Evolutionary conservation across 1,284 basidiomycete species (phyloP), one percentile per base, ranked within the genome.

Genomic region (Pyrrhoderma lamaoense): DNA sequence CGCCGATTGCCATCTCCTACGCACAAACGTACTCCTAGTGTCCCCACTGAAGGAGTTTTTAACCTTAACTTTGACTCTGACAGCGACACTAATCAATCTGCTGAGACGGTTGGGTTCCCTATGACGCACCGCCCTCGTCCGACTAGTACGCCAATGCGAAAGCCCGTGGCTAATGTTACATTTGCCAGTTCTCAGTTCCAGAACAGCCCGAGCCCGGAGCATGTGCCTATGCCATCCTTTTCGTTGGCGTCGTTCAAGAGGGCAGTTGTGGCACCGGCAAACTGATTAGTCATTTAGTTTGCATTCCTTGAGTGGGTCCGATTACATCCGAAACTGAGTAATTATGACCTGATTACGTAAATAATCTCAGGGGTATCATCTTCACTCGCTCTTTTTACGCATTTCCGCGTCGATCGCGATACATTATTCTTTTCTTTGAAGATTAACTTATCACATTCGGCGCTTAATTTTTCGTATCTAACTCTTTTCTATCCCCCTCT

Each of bases 401-500:
- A 11, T 40, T 56, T 49, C 45, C 54, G 54, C 51, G 54, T 56
- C 54, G 54, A 56, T 16, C 54, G 54, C 54, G 54, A 56, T 56
- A 52, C 49, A 55, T 51, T 49, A 40, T 56, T 47, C 45, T 52
- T 52, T 47, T 16, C 35, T 44, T 52, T 52, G 36, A 49, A 49
- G 54, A 52, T 31, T 52, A 51, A 52, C 22, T 52, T 56, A 56
- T 56, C 51, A 27, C 45, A 51, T 56, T 56, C 54, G 54, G 38
- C 54, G 54, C 54, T 47, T 47, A 36, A 52, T 47, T 18, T 51
- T 55, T n/a, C 38, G 49, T 46, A 47, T 23, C 23, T 11, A 5
- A 45, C 19, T 35, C 31, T 49, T 19, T 40, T 38, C 34, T 19
- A 9, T n/a, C n/a, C 36, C 39, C 42, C 37, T 39, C 11, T 13